phyloP scores from a whole-genome alignment of 2,329 filamentous ascomycete species.

The Colletotrichum sp. region DNA sequence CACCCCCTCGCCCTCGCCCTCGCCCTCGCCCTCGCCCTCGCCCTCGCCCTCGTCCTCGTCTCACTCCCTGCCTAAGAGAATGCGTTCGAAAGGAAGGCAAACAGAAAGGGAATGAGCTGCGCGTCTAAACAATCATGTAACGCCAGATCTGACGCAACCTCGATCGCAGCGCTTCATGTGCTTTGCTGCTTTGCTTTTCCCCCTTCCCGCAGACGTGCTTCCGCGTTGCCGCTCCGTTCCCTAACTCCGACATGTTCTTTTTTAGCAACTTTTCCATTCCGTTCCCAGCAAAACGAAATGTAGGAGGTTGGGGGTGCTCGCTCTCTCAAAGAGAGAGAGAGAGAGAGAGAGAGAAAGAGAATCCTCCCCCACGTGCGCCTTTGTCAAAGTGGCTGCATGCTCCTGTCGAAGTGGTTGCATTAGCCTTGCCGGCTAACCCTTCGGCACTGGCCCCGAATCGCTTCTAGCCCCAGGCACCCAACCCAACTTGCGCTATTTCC shows the following conservation, averaged over 20 bases:
- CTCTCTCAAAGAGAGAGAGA: not conserved
- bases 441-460: slow-evolving; percentile 10
- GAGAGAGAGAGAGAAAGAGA: not conserved
- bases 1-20: not conserved
- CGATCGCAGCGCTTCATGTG: not conserved
- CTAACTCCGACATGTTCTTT: not conserved
- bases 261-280: not conserved
- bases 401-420: slow-evolving; percentile 14
- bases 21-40: too few relatives aligned
- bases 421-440: slow-evolving; percentile 11
- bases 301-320: not conserved
- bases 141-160: not conserved
- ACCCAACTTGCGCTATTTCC: not conserved
- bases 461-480: not conserved
- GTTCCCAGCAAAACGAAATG: not conserved
- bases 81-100: not conserved
- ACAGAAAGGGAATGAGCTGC: not conserved
- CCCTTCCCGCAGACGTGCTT: not conserved
- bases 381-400: slow-evolving; percentile 13
- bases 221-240: not conserved
- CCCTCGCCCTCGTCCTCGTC: not conserved
- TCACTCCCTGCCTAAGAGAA: not conserved
- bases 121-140: not conserved
- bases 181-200: not conserved
- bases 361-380: slow-evolving; percentile 8